These are phyloP conservation scores for Penicillium sp. DNA, from an alignment of 2,329 filamentous ascomycete genomes.

Conservation along the genomic window DNA sequence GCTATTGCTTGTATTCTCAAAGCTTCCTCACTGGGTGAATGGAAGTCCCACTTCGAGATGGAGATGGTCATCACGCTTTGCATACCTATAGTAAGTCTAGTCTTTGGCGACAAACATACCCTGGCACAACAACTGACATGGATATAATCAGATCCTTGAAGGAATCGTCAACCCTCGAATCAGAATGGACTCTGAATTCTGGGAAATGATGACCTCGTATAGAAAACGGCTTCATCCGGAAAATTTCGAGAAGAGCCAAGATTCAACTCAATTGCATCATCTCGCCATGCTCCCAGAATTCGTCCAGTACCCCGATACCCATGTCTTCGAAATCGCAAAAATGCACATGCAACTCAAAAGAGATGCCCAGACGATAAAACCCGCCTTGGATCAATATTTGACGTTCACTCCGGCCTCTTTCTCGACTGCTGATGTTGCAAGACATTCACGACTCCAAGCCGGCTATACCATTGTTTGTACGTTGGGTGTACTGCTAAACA, in stretches of 20 bases:
- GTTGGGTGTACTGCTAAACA: conserved; percentile 21
- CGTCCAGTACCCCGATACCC: conserved; percentile 12
- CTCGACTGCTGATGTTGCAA: neutral
- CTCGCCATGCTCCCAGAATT: conserved; percentile 18
- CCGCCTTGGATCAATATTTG: conserved; percentile 5
- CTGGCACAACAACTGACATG: neutral
- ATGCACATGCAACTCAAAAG: conserved; percentile 17
- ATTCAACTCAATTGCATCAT: conserved; percentile 4
- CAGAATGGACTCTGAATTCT: conserved; percentile 20
- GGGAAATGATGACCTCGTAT: conserved; percentile 10
- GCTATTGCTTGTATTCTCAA: conserved; percentile 24
- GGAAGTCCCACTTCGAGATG: conserved; percentile 17
- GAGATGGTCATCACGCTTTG: conserved; percentile 23
- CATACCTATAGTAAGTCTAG: conserved; percentile 23
- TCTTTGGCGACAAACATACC: neutral
- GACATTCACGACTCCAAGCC: conserved; percentile 21
- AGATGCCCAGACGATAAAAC: conserved; percentile 14
- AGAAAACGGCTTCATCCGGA: neutral
- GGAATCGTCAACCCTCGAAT: conserved; percentile 23
- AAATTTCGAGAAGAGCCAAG: neutral
- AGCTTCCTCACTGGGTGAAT: conserved; percentile 15
- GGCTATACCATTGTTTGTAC: conserved; percentile 20
- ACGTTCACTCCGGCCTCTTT: neutral
- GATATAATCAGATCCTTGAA: conserved; percentile 20
- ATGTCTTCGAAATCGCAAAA: conserved; percentile 17